Evolutionary conservation across 2,329 filamentous ascomycete species (phyloP).

Genomic region (Neonectria sp.): DNA sequence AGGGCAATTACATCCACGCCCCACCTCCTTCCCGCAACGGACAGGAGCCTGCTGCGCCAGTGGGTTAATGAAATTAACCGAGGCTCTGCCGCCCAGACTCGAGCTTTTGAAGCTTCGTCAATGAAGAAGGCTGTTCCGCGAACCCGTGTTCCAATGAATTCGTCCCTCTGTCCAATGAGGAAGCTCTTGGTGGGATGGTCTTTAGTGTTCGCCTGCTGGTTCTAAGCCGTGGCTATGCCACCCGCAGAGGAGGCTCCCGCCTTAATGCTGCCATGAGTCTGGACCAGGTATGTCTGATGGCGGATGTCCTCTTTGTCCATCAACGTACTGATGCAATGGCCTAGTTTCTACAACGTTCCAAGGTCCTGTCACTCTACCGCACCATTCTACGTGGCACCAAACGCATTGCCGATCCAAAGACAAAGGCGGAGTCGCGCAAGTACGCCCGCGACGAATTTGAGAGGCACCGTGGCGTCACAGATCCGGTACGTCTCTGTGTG

Average conservation of each 20-base stretch:
- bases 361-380: constrained; percentile 71
- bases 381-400: constrained; percentile 69
- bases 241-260: constrained; percentile 47
- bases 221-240: constrained; percentile 54
- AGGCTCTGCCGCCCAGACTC: constrained; percentile 27
- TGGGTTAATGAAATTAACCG: constrained; percentile 17
- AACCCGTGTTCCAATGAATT: constrained; percentile 25
- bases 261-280: constrained; percentile 64
- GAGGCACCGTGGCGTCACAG: constrained; percentile 69
- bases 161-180: constrained; percentile 34
- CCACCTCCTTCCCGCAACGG: constrained; percentile 1
- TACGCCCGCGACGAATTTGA: constrained; percentile 75
- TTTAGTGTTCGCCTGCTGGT: constrained; percentile 45
- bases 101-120: constrained; percentile 38
- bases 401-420: constrained; percentile 65
- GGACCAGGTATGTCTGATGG: constrained; percentile 65
- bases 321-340: constrained; percentile 23
- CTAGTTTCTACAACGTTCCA: constrained; percentile 72
- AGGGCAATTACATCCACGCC: neutral
- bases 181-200: constrained; percentile 47
- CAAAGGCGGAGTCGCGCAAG: constrained; percentile 68
- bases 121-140: constrained; percentile 25
- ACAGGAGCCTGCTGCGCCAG: neutral
- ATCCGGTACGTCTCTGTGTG: constrained; percentile 62
- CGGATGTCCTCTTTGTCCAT: constrained; percentile 2